phyloP scores from a whole-genome alignment of 2,329 filamentous ascomycete genomes.

The Trichoderma citrinoviride region DNA sequence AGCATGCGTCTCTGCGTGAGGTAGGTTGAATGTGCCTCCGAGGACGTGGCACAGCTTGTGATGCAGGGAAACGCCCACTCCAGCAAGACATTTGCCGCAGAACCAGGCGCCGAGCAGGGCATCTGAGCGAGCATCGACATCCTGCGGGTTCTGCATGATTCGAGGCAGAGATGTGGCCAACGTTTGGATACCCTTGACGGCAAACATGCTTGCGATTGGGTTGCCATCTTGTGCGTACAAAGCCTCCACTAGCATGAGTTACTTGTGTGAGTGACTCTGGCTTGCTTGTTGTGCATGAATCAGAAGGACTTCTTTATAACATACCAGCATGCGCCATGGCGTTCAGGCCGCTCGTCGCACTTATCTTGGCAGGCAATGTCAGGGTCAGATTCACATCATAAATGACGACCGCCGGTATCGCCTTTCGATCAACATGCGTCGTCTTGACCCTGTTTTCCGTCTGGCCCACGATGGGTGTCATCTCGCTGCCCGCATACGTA shows the following conservation, averaged over 20 bases:
- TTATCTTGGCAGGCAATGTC: constrained; percentile 53
- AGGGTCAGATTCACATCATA: constrained; percentile 64
- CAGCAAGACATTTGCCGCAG: constrained; percentile 59
- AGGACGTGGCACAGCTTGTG: constrained; percentile 67
- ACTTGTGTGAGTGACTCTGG: neutral
- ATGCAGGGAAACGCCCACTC: constrained; percentile 61
- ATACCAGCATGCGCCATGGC: constrained; percentile 61
- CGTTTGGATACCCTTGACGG: constrained; percentile 54
- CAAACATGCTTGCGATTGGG: constrained; percentile 57
- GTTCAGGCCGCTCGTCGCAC: constrained; percentile 60
- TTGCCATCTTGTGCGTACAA: constrained; percentile 61
- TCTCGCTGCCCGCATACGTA: constrained; percentile 61
- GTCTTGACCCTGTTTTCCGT: constrained; percentile 57
- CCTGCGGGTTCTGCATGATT: constrained; percentile 44
- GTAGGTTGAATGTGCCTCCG: constrained; percentile 61
- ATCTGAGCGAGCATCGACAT: constrained; percentile 5
- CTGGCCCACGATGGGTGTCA: constrained; percentile 64
- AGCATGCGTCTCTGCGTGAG: constrained; percentile 65
- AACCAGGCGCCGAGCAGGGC: constrained; percentile 65
- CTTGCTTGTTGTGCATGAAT: constrained; percentile 23
- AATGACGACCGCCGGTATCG: constrained; percentile 59
- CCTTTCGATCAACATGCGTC: constrained; percentile 56
- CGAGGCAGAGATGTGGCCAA: constrained; percentile 53
- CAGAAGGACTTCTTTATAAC: constrained; percentile 23
- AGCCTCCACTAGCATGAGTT: constrained; percentile 49